Percentiles rank a stretch among this genome's conserved stretches.
phyloP scores from a whole-genome alignment of 257 asterid genomes.

The Thymus quinquecostatus region DNA sequence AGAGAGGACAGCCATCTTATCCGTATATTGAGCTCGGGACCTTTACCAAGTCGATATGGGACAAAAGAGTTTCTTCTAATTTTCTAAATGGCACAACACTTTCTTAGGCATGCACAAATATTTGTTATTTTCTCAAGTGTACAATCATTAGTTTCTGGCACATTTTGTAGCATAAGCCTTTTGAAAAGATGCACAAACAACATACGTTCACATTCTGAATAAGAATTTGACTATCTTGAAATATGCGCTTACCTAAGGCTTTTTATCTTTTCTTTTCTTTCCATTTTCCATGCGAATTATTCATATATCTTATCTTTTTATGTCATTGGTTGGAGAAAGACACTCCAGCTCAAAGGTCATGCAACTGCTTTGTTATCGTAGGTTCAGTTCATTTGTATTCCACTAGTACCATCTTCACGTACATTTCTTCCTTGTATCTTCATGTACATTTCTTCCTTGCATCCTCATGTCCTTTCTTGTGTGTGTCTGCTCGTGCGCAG shows the following conservation, averaged over 20 bases:
- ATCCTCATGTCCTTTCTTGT: not conserved
- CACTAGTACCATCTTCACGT: not conserved
- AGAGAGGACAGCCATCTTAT: too few relatives aligned
- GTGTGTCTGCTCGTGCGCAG: not conserved
- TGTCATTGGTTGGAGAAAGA: not conserved
- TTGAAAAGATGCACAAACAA: not conserved
- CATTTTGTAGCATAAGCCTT: too few relatives aligned
- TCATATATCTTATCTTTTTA: slow-evolving; percentile 1
- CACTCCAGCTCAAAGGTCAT: not conserved
- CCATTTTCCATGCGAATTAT: not conserved
- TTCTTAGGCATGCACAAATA: too few relatives aligned
- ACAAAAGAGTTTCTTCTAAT: too few relatives aligned
- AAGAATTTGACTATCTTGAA: not conserved
- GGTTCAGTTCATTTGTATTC: slow-evolving; percentile 22
- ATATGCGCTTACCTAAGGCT: not conserved
- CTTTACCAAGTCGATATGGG: too few relatives aligned
- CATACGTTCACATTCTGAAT: not conserved
- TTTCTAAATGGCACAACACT: too few relatives aligned
- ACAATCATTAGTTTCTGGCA: too few relatives aligned
- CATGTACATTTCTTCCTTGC: not conserved
- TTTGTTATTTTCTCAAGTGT: too few relatives aligned
- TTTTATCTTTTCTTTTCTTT: too few relatives aligned
- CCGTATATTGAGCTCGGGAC: too few relatives aligned
- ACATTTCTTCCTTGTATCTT: not conserved
- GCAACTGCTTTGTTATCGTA: slow-evolving; percentile 2